Base-by-base conservation (phyloP, 1,284 basidiomycete species). In the Ustilago lituana region DNA sequence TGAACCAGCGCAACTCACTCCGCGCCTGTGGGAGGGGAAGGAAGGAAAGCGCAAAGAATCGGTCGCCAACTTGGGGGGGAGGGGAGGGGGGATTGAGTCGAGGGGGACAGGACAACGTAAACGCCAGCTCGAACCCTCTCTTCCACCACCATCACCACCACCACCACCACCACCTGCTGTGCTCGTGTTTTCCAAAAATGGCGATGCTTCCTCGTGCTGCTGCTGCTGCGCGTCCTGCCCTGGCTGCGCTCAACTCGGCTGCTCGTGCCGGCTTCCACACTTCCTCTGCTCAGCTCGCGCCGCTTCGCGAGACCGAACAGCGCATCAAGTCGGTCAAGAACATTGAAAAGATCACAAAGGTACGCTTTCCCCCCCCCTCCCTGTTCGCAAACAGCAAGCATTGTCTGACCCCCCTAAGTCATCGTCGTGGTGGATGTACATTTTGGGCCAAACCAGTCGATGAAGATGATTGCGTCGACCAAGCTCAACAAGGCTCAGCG, bases 291-390 rank as follows among this genome's bases (percentile, higher is more conserved):
- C 93, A 93, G 84, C 94, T 94, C 92, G 94, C 94, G 45, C 97
- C 95, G 61, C 90, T 98, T 75, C 90, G 94, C 82, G 95, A 98
- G 86, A 91, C 98, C 81, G 96, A 98, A 86, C 85, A 92, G 84
- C 91, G 95, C 76, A 88, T 94, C 85, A 97, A 98, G 89, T 96
- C 93, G 57, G 95, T 98, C 83, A 88, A 88, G 84, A 98, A 84
- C 80, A 96, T 96, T 83, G 92, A 95, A 88, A 96, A 97, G 91
- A 97, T 96, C 86, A 97, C 94, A 73, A 94, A 95, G 87, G 92
- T 94, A 79, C 64, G 88, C 56, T 38, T 31, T 32, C 17, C n/a
- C n/a, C n/a, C n/a, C n/a, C n/a, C n/a, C n/a, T n/a, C n/a, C n/a
- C n/a, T n/a, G n/a, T n/a, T n/a, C n/a, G n/a, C n/a, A n/a, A n/a